phyloP scores from a whole-genome alignment of 1,139 yeast species.

The Scheffersomyces insectosa region DNA sequence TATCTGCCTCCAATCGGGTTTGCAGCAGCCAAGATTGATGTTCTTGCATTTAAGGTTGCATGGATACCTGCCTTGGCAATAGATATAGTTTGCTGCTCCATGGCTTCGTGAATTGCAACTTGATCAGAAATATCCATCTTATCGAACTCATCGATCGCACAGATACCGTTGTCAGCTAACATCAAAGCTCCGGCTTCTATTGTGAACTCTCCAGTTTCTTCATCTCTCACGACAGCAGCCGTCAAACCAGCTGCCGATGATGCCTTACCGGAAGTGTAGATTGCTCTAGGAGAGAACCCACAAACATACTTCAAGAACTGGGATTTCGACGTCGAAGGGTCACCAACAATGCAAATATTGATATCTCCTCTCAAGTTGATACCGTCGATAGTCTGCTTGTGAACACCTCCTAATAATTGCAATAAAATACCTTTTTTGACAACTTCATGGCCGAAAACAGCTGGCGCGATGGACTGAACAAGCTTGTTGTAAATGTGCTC shows the following conservation, averaged over 20 bases:
- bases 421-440: conserved; percentile 88
- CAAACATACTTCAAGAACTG: conserved; percentile 94
- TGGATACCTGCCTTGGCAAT: conserved; percentile 99
- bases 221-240: conserved; percentile 97
- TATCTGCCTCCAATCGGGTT: conserved; percentile 96
- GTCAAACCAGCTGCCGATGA: conserved; percentile 99
- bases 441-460: conserved; percentile 94
- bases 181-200: conserved; percentile 98
- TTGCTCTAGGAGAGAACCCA: conserved; percentile 89
- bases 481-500: conserved; percentile 82
- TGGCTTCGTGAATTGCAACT: conserved; percentile 99
- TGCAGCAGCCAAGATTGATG: conserved; percentile 96
- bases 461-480: conserved; percentile 91
- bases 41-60: conserved; percentile 94
- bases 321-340: conserved; percentile 96
- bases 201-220: conserved; percentile 95
- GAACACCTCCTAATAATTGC: conserved; percentile 95
- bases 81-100: conserved; percentile 98
- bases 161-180: conserved; percentile 98
- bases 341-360: conserved; percentile 96
- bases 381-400: conserved; percentile 91
- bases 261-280: conserved; percentile 97
- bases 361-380: conserved; percentile 96
- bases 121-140: conserved; percentile 96
- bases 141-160: conserved; percentile 98